Conservation (phyloP, 805 yeast genomes). For the Diddensiella caesifluorescens region DNA sequence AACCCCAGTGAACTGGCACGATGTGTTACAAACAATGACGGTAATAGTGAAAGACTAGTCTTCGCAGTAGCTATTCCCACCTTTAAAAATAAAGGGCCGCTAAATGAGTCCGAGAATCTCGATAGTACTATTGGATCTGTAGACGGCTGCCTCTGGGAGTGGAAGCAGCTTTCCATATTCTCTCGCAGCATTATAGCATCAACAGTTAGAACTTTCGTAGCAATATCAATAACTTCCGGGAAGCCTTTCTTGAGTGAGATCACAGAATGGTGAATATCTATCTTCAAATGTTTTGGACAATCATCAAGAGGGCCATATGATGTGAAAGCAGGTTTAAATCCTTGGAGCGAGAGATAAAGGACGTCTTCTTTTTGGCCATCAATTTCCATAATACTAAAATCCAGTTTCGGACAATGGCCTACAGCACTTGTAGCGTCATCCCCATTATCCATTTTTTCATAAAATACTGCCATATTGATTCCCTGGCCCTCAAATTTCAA, state of each 20-base stretch:
- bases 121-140: background rate
- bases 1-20: background rate
- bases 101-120: background rate
- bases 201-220: background rate
- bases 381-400: background rate
- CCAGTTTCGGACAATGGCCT: background rate
- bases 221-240: background rate
- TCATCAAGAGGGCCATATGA: slow-evolving; percentile 1
- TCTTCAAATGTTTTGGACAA: background rate
- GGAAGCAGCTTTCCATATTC: background rate
- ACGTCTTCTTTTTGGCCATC: background rate
- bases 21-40: slow-evolving; percentile 4
- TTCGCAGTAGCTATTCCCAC: background rate
- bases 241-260: slow-evolving; percentile 6
- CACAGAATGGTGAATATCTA: slow-evolving; percentile 2
- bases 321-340: background rate
- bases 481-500: background rate
- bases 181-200: background rate
- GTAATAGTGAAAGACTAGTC: slow-evolving; percentile 1
- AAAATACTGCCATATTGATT: background rate
- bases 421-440: background rate
- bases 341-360: background rate
- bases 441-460: background rate
- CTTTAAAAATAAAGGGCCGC: slow-evolving; percentile 2
- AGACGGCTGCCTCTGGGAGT: background rate